Conservation (phyloP, 345 rosid genomes). For the Pistacia integerrima region DNA sequence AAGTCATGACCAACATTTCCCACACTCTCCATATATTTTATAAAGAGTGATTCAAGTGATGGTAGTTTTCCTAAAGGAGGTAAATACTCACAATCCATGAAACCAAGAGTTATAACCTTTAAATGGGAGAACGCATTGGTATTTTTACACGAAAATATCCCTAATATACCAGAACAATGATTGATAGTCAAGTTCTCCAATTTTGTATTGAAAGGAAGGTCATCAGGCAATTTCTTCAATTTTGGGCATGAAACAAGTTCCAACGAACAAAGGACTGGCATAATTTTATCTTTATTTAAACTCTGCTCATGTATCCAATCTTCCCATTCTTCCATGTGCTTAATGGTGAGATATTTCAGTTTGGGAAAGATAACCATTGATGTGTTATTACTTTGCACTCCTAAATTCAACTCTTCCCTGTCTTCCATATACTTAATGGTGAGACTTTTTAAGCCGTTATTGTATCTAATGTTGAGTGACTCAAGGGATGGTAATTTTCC, state of each 20-base stretch:
- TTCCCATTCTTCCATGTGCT: not conserved
- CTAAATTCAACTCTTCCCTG: not conserved
- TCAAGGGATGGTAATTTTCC: not conserved
- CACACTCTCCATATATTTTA: accelerated
- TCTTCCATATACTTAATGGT: not conserved
- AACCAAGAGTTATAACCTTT: no score
- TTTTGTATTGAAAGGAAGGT: not conserved
- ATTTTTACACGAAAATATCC: no score
- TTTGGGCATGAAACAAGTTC: not conserved
- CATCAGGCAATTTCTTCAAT: not conserved
- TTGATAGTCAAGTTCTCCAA: no score
- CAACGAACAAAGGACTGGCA: not conserved
- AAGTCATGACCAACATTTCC: not conserved
- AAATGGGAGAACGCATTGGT: no score
- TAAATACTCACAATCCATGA: no score
- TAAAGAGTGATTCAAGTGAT: not conserved
- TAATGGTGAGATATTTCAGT: not conserved
- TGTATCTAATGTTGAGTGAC: not conserved
- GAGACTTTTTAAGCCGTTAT: not conserved
- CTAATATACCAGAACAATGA: no score
- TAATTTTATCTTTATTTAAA: not conserved
- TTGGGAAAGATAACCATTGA: not conserved
- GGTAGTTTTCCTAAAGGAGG: not conserved
- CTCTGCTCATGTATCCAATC: not conserved
- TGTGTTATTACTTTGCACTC: not conserved